Evolutionary conservation across 495 filamentous ascomycete genomes (phyloP).

Genomic region (Trichoderma erinaceum): DNA sequence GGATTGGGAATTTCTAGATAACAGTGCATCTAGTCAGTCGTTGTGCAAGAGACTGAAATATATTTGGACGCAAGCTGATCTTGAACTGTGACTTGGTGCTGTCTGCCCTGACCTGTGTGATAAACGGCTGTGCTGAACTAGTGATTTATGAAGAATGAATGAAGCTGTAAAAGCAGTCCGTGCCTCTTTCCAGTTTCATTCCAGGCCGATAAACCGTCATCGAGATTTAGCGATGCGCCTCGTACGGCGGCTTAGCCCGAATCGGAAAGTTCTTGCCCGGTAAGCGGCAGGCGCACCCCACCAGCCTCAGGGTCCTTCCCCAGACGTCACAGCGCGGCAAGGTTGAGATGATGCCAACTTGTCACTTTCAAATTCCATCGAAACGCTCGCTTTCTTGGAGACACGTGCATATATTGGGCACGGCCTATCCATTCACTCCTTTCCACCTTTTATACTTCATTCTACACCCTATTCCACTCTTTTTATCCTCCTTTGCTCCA

Average conservation of each 20-base stretch:
- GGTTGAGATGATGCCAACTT: constrained; percentile 16
- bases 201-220: too few species aligned
- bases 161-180: not conserved
- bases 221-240: not conserved
- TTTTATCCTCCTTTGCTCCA: not conserved
- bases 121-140: not conserved
- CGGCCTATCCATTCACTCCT: not conserved
- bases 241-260: not conserved
- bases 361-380: not conserved
- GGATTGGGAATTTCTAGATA: constrained; percentile 12
- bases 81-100: not conserved
- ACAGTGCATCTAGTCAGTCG: constrained; percentile 14
- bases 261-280: not conserved
- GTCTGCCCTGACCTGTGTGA: not conserved
- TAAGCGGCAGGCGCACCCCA: constrained; percentile 4
- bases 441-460: not conserved
- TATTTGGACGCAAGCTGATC: constrained; percentile 11
- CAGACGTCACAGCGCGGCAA: constrained; percentile 7
- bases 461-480: too few species aligned
- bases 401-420: not conserved
- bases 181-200: not conserved
- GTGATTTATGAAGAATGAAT: not conserved
- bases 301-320: constrained; percentile 11
- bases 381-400: not conserved
- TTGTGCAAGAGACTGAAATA: constrained; percentile 13